phyloP scores from a whole-genome alignment of 768 basidiomycete species.

The Thelephora ganbajun region DNA sequence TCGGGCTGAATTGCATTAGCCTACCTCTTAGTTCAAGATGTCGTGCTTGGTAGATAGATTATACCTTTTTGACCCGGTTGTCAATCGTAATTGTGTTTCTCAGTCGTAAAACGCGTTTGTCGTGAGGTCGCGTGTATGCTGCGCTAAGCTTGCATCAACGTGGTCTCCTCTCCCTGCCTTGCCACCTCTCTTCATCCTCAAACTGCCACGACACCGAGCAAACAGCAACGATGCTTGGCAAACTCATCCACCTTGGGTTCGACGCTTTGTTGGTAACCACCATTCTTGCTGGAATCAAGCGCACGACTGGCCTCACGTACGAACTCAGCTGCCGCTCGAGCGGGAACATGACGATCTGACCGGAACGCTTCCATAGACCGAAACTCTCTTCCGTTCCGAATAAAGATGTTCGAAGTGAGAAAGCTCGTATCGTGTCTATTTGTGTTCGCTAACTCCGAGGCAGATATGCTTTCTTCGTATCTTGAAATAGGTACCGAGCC shows the following conservation, averaged over 20 bases:
- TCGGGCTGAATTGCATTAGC: too few relatives aligned
- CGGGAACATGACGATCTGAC: too few relatives aligned
- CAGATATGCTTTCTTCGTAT: conserved; percentile 65
- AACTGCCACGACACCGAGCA: too few relatives aligned
- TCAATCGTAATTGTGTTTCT: too few relatives aligned
- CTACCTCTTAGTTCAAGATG: too few relatives aligned
- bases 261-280: conserved; percentile 72
- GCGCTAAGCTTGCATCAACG: conserved; percentile 1
- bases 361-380: conserved; percentile 32
- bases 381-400: conserved; percentile 66
- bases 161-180: not conserved
- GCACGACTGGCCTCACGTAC: conserved; percentile 78
- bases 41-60: too few relatives aligned
- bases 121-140: not conserved
- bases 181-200: not conserved
- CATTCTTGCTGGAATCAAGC: conserved; percentile 72
- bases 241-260: conserved; percentile 55
- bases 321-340: conserved; percentile 15
- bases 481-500: conserved; percentile 58
- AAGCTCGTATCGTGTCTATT: not conserved
- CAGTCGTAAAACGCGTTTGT: not conserved
- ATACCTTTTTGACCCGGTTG: too few relatives aligned
- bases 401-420: conserved; percentile 80
- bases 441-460: not conserved
- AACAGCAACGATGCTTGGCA: conserved; percentile 38